Evolutionary conservation across 345 rosid species (phyloP).

Genomic region (Pugionium cornutum): DNA sequence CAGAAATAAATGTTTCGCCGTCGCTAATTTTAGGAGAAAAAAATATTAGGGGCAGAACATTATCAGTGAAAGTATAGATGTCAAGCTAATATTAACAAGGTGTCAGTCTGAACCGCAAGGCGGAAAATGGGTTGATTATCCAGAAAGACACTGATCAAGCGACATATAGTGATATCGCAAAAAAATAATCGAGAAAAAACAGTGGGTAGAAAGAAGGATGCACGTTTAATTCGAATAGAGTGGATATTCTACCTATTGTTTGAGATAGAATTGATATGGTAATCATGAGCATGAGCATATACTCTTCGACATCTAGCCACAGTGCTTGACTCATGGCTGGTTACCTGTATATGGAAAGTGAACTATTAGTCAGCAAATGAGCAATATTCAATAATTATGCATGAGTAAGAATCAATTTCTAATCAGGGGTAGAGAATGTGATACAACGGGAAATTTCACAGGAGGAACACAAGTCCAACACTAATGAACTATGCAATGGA

Average conservation of each 20-base stretch:
- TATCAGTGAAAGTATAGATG: too few relatives aligned
- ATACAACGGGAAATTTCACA: background rate
- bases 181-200: too few relatives aligned
- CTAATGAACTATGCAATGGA: too few relatives aligned
- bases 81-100: too few relatives aligned
- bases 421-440: background rate
- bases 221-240: background rate
- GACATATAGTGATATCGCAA: too few relatives aligned
- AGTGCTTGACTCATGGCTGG: background rate
- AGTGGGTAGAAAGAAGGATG: background rate
- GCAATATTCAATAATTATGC: background rate
- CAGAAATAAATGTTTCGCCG: slow-evolving; percentile 53
- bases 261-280: background rate
- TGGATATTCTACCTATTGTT: background rate
- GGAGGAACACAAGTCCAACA: background rate
- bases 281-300: background rate
- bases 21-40: slow-evolving; percentile 48
- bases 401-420: background rate
- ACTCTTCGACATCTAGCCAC: slow-evolving; percentile 2
- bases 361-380: background rate
- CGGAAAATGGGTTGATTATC: too few relatives aligned
- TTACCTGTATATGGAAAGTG: background rate
- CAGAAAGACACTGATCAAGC: too few relatives aligned
- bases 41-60: background rate
- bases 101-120: too few relatives aligned